Evolutionary conservation across 2,329 filamentous ascomycete genomes (phyloP).

Genomic region (Neopestalotiopsis clavispora): DNA sequence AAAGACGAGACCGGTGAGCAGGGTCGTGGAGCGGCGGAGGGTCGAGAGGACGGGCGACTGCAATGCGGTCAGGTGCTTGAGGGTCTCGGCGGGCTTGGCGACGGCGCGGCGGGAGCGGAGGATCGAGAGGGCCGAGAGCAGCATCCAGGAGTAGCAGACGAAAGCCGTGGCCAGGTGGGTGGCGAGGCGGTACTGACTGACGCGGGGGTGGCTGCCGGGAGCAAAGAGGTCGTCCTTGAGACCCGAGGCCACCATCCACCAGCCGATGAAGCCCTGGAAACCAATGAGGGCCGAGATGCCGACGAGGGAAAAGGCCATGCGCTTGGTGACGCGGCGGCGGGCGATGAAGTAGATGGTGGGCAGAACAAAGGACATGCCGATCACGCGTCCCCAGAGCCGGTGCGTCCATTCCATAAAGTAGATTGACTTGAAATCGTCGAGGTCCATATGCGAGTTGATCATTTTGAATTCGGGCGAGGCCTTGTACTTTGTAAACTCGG

Average conservation of each 20-base stretch:
- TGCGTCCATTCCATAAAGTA: slow-evolving; percentile 99
- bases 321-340: slow-evolving; percentile 75
- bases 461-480: slow-evolving; percentile 90
- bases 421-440: slow-evolving; percentile 96
- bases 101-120: slow-evolving; percentile 78
- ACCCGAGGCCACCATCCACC: slow-evolving; percentile 99
- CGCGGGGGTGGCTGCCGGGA: slow-evolving; percentile 86
- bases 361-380: slow-evolving; percentile 87
- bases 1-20: slow-evolving; percentile 79
- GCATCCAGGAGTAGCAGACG: slow-evolving; percentile 91
- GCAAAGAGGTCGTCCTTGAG: slow-evolving; percentile 95
- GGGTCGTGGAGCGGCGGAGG: slow-evolving; percentile 76
- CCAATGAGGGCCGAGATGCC: slow-evolving; percentile 91
- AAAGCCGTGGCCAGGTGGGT: slow-evolving; percentile 91
- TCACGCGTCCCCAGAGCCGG: slow-evolving; percentile 89
- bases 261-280: slow-evolving; percentile 93
- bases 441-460: slow-evolving; percentile 90
- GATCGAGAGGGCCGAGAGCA: slow-evolving; percentile 84
- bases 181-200: slow-evolving; percentile 91
- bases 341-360: slow-evolving; percentile 89
- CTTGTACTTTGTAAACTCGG: slow-evolving; percentile 91
- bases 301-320: slow-evolving; percentile 77
- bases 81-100: slow-evolving; percentile 66
- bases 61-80: slow-evolving; percentile 65
- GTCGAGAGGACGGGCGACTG: slow-evolving; percentile 69